Base-by-base conservation (phyloP, 768 basidiomycete genomes). In the Gloeopeniophorella convolvens region DNA sequence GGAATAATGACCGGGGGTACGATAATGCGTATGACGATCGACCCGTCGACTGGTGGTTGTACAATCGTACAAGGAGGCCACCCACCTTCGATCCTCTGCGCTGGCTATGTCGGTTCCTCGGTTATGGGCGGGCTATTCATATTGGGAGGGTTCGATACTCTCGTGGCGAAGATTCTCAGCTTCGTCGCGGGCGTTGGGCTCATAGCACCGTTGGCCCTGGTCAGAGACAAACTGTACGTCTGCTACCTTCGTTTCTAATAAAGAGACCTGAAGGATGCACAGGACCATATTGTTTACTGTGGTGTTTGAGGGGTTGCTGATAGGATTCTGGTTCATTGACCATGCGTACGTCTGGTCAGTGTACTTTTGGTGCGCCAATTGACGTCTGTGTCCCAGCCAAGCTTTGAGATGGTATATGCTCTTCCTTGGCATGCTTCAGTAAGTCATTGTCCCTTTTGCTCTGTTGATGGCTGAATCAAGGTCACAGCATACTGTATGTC, bases 291-390 rank as follows among this genome's bases (percentile, higher is more conserved):
- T 86, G 9, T 76, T 95, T 34, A 93, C 89, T 20, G 59, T 89
- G 20, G 64, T 82, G 9, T 94, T 90, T 59, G 92, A 96, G 66
- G 91, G 78, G 8, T 68, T 96, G 20, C 72, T 97, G 40, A 78
- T 97, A 49, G 93, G 89, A 0, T 89, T 97, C 58, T 96, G 94
- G 93, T 96, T 95, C 64, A 81, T 93, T 36, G 90, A 85, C 62
- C 94, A 97, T 65, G 92, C 76, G 90, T 85, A 65, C 58, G 83
- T 74, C 45, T 55, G 48, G 16, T 42, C 54, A 11, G 13, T 48
- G 31, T 46, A n/a, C n/a, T 36, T 36, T 18, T 36, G 28, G 44
- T 23, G 47, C 35, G 26, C 31, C 27, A 21, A 3, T 36, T 61
- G 13, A 23, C 37, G 41, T 20, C 28, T 57, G 28, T 41, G 12